phyloP scores from a whole-genome alignment of 495 filamentous ascomycete species.

The Xylaria venustula region DNA sequence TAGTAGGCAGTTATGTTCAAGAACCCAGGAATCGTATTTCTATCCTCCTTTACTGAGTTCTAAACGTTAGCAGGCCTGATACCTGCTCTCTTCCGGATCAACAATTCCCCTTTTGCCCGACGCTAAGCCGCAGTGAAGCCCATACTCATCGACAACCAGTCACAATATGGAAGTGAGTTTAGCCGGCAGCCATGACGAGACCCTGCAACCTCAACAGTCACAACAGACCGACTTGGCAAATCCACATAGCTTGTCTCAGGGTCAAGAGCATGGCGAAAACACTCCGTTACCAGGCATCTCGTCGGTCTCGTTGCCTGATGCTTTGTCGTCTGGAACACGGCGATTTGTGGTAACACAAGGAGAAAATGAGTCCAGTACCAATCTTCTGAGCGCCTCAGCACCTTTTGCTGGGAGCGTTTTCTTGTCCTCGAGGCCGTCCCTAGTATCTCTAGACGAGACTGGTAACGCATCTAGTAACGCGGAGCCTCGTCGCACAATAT shows the following conservation, averaged over 20 bases:
- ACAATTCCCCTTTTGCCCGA: not conserved
- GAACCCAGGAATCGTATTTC: slow-evolving; percentile 18
- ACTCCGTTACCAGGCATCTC: not conserved
- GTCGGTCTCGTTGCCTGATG: not conserved
- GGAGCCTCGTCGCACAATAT: slow-evolving; percentile 16
- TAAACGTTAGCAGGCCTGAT: not conserved
- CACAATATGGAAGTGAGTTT: not conserved
- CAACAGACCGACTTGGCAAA: slow-evolving; percentile 1
- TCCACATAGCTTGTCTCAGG: not conserved
- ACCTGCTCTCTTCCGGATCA: not conserved
- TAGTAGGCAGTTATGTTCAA: slow-evolving; percentile 20
- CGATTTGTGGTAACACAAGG: slow-evolving; percentile 13
- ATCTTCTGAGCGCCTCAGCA: slow-evolving; percentile 23
- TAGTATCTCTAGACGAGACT: slow-evolving; percentile 16
- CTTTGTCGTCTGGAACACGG: slow-evolving; percentile 17
- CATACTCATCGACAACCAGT: not conserved
- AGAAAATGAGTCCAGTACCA: slow-evolving; percentile 19
- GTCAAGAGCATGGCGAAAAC: not conserved
- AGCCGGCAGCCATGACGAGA: not conserved
- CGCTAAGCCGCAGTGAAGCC: not conserved
- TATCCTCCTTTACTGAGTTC: slow-evolving; percentile 13
- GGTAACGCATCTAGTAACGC: not conserved
- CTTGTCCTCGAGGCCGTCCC: slow-evolving; percentile 21
- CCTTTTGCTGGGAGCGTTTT: slow-evolving; percentile 22
- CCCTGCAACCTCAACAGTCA: not conserved